Percentiles rank a stretch among this genome's conserved stretches.
phyloP scores from a whole-genome alignment of 2,329 filamentous ascomycete species.

The Colletotrichum brevisporum region DNA sequence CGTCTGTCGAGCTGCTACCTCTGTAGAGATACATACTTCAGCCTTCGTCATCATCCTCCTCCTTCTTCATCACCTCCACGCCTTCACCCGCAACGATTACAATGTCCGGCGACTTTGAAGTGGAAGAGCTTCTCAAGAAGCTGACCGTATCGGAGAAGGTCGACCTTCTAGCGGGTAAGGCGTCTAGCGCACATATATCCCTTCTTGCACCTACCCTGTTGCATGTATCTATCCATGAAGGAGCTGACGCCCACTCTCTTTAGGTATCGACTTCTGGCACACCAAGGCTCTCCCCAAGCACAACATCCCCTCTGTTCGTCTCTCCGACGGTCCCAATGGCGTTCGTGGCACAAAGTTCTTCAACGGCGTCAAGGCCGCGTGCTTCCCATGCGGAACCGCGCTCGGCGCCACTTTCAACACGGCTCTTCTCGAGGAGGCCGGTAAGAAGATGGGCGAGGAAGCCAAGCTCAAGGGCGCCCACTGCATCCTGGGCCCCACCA shows the following conservation, averaged over 20 bases:
- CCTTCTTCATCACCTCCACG: neutral
- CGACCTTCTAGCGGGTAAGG: constrained; percentile 64
- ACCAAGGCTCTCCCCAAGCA: constrained; percentile 72
- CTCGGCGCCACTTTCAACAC: constrained; percentile 72
- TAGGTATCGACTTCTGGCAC: constrained; percentile 79
- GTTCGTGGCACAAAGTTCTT: constrained; percentile 79
- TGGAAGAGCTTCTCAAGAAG: constrained; percentile 68
- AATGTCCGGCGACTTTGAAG: constrained; percentile 61
- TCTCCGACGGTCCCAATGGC: constrained; percentile 79
- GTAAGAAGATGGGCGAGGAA: constrained; percentile 66
- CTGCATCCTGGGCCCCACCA: constrained; percentile 72
- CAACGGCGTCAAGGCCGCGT: constrained; percentile 72
- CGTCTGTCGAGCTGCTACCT: neutral
- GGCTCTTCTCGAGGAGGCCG: constrained; percentile 65
- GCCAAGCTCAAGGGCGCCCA: constrained; percentile 70
- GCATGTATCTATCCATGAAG: neutral
- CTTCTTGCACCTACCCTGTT: neutral
- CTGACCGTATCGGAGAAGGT: constrained; percentile 67
- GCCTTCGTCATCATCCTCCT: neutral
- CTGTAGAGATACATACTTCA: constrained; percentile 7
- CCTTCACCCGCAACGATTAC: neutral
- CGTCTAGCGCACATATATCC: neutral
- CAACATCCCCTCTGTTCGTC: constrained; percentile 74
- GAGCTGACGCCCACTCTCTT: neutral
- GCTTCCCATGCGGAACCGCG: constrained; percentile 71